Percentiles rank a stretch among this genome's conserved stretches.
These are phyloP conservation scores for Talaromyces sp. DNA, from an alignment of 2,329 filamentous ascomycete species.

Conservation along the genomic window DNA sequence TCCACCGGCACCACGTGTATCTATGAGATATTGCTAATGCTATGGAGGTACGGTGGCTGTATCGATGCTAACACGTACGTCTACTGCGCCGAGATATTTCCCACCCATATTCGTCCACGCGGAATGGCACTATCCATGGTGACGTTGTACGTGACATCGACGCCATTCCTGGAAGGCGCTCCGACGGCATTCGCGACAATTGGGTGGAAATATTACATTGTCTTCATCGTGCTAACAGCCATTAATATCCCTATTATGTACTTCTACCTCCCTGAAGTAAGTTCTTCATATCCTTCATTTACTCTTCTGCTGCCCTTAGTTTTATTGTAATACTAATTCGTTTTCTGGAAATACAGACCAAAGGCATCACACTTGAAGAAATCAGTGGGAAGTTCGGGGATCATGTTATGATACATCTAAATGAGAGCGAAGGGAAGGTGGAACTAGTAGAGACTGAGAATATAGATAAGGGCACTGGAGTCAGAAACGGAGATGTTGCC, in stretches of 20 bases:
- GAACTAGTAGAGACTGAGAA: background rate
- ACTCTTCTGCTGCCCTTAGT: background rate
- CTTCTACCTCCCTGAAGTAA: slow-evolving; percentile 17
- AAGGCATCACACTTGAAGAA: slow-evolving; percentile 3
- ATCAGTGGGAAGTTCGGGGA: slow-evolving; percentile 2
- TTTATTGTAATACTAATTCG: background rate
- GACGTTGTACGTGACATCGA: background rate
- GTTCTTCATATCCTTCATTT: background rate
- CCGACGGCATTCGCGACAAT: slow-evolving; percentile 18
- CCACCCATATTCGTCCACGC: slow-evolving; percentile 14
- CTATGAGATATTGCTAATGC: background rate
- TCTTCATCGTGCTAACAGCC: slow-evolving; percentile 20
- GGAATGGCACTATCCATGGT: background rate
- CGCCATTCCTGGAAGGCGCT: slow-evolving; percentile 9
- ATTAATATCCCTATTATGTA: slow-evolving; percentile 18
- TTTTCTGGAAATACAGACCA: background rate
- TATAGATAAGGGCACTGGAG: background rate
- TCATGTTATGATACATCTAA: background rate
- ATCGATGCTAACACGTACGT: slow-evolving; percentile 4
- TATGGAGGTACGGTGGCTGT: background rate
- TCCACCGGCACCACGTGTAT: background rate
- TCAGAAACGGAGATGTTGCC: background rate
- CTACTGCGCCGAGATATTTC: slow-evolving; percentile 17
- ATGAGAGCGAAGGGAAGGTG: background rate
- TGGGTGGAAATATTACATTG: slow-evolving; percentile 19